These are phyloP conservation scores for Ustilago hordei DNA, from an alignment of 1,284 basidiomycete genomes.

Conservation along the genomic window DNA sequence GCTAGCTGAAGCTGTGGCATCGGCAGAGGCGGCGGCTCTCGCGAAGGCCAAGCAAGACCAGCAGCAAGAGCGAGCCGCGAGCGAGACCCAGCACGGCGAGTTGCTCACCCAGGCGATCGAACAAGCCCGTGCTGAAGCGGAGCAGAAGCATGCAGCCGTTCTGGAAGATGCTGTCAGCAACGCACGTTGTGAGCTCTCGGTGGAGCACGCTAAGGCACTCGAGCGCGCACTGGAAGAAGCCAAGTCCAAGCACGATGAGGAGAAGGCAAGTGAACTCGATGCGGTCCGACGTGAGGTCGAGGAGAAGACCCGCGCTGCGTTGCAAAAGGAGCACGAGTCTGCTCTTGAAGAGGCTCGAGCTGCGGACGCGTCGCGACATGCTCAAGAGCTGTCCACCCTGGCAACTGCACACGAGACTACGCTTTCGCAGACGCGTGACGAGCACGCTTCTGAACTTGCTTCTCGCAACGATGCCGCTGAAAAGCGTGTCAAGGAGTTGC, in stretches of 20 bases:
- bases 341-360: conserved; percentile 29
- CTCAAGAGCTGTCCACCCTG: conserved; percentile 31
- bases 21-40: conserved; percentile 43
- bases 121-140: conserved; percentile 28
- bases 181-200: conserved; percentile 40
- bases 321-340: conserved; percentile 30
- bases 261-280: conserved; percentile 31
- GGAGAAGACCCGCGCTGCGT: conserved; percentile 19
- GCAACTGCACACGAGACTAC: conserved; percentile 33
- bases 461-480: conserved; percentile 33
- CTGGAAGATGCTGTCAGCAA: conserved; percentile 39
- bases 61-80: conserved; percentile 17
- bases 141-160: conserved; percentile 39
- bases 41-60: conserved; percentile 22
- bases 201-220: conserved; percentile 35
- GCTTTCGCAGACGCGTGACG: conserved; percentile 21
- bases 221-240: conserved; percentile 32
- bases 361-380: conserved; percentile 23
- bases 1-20: conserved; percentile 50
- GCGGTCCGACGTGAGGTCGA: conserved; percentile 36
- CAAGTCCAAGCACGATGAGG: conserved; percentile 25
- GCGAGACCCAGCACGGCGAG: conserved; percentile 19
- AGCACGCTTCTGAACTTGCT: conserved; percentile 33
- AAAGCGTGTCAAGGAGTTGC: conserved; percentile 34
- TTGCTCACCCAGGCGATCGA: conserved; percentile 24